phyloP scores from a whole-genome alignment of 805 yeast genomes.

The Zygosaccharomyces lentus region DNA sequence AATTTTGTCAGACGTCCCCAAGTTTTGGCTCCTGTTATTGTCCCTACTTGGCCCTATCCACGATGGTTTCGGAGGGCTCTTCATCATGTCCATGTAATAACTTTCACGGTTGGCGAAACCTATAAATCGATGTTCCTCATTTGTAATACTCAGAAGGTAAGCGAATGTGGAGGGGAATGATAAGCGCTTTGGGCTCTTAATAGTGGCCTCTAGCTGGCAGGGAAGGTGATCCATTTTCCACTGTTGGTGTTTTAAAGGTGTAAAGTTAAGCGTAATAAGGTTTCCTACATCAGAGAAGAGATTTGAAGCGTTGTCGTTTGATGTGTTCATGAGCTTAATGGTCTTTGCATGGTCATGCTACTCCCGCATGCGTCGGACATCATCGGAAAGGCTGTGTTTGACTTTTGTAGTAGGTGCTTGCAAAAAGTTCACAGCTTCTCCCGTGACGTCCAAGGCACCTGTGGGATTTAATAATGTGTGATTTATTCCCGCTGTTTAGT shows the following conservation, averaged over 20 bases:
- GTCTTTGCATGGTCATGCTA: slow-evolving; percentile 76
- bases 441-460: slow-evolving; percentile 48
- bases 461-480: slow-evolving; percentile 51
- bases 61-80: too few relatives aligned
- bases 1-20: too few relatives aligned
- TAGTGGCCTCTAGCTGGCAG: too few relatives aligned
- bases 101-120: slow-evolving; percentile 66
- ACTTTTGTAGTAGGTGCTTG: slow-evolving; percentile 67
- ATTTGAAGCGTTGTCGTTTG: slow-evolving; percentile 56
- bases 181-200: slow-evolving; percentile 46
- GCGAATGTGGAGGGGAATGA: slow-evolving; percentile 56
- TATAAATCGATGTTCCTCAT: slow-evolving; percentile 50
- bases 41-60: slow-evolving; percentile 74
- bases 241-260: slow-evolving; percentile 39
- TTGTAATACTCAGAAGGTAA: slow-evolving; percentile 47
- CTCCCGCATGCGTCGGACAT: slow-evolving; percentile 61
- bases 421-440: slow-evolving; percentile 49
- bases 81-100: slow-evolving; percentile 31
- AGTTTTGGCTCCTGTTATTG: too few relatives aligned
- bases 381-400: slow-evolving; percentile 69
- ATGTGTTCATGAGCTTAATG: slow-evolving; percentile 63
- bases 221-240: too few relatives aligned
- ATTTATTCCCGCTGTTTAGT: slow-evolving; percentile 55
- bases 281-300: slow-evolving; percentile 54
- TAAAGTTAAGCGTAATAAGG: slow-evolving; percentile 38